Evolutionary conservation across 2,329 filamentous ascomycete genomes (phyloP).

Genomic region (Leptosphaerulina australis): DNA sequence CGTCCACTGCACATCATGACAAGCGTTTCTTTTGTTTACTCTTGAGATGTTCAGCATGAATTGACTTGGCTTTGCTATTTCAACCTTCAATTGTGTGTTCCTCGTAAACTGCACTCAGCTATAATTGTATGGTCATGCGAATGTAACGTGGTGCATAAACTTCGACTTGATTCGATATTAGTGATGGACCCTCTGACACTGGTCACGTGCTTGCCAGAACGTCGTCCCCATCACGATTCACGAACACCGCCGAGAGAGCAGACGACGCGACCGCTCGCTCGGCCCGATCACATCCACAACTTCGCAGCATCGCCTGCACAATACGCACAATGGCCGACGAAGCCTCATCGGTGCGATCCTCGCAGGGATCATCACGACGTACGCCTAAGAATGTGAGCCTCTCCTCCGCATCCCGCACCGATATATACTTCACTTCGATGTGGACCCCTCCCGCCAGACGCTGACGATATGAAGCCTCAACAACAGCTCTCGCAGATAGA

Average conservation of each 20-base stretch:
- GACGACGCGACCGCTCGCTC: slow-evolving; percentile 3
- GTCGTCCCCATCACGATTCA: slow-evolving; percentile 1
- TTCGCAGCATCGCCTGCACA: slow-evolving; percentile 26
- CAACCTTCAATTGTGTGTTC: neutral
- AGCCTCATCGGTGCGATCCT: slow-evolving; percentile 36
- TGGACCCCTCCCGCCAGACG: neutral
- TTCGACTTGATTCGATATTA: neutral
- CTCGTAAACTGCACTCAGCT: neutral
- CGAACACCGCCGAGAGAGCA: neutral
- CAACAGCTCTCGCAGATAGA: slow-evolving; percentile 93
- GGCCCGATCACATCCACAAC: slow-evolving; percentile 13
- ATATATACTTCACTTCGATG: neutral
- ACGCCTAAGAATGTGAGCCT: slow-evolving; percentile 47
- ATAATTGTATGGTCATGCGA: neutral
- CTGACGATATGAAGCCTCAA: slow-evolving; percentile 60
- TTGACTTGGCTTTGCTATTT: neutral
- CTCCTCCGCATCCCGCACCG: slow-evolving; percentile 11
- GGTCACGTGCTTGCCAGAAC: neutral
- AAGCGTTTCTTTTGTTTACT: neutral
- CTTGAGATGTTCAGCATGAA: neutral
- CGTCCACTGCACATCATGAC: slow-evolving; percentile 3
- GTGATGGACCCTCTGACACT: neutral
- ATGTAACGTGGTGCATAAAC: slow-evolving; percentile 4
- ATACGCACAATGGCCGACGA: slow-evolving; percentile 36
- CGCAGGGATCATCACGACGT: slow-evolving; percentile 55